Evolutionary conservation across 2,329 filamentous ascomycete genomes (phyloP).

Genomic region (Magnaporthales sp.): DNA sequence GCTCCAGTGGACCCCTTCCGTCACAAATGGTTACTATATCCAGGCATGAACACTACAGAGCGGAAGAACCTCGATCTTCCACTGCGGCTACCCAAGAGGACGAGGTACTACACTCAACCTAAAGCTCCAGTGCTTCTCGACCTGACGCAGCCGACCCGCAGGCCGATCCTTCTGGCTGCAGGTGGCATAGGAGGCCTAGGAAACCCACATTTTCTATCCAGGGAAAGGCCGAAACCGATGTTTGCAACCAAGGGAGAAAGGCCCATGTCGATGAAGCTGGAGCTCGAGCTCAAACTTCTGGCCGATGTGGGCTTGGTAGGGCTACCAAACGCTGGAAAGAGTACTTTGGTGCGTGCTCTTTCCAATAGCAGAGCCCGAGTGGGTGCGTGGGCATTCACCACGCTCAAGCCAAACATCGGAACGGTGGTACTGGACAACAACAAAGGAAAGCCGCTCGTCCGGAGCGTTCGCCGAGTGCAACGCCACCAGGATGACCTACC

Average conservation of each 20-base stretch:
- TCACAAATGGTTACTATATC: constrained; percentile 81
- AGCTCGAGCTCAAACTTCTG: constrained; percentile 88
- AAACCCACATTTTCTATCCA: constrained; percentile 85
- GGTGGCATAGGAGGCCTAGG: constrained; percentile 86
- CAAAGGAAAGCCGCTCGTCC: constrained; percentile 58
- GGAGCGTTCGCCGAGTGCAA: constrained; percentile 27
- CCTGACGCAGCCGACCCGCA: constrained; percentile 66
- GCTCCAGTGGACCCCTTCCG: constrained; percentile 33
- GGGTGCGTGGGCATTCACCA: constrained; percentile 95
- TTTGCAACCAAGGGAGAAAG: constrained; percentile 83
- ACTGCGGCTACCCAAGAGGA: constrained; percentile 36
- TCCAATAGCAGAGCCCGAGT: constrained; percentile 84
- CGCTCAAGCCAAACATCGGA: constrained; percentile 81
- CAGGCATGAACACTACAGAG: constrained; percentile 65
- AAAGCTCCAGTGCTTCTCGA: constrained; percentile 64
- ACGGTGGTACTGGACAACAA: constrained; percentile 89
- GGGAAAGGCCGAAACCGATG: constrained; percentile 65
- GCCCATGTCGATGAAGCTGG: constrained; percentile 68
- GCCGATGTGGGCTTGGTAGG: constrained; percentile 93
- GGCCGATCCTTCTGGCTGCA: constrained; percentile 76
- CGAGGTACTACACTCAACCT: constrained; percentile 57
- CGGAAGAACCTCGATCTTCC: constrained; percentile 45
- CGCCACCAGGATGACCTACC: constrained; percentile 26
- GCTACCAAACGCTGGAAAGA: constrained; percentile 93
- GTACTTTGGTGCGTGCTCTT: constrained; percentile 78